Evolutionary conservation across 371 early-diverging fungal genomes (phyloP), one percentile per base, ranked within the genome.

Genomic region (Circinella umbellata): DNA sequence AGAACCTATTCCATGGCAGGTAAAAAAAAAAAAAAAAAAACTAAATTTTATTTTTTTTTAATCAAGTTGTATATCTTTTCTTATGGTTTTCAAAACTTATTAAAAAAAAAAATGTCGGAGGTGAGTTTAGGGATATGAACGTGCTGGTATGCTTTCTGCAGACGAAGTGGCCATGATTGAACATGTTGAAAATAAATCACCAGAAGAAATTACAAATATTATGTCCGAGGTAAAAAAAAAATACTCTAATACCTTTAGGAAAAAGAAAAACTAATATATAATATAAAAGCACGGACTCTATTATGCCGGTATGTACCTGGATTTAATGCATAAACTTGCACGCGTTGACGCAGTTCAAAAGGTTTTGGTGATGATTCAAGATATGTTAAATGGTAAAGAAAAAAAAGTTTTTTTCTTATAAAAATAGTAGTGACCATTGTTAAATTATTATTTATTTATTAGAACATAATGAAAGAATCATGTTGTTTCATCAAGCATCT

Each of bases 341-440:
- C 89, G 97, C 67, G 87, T 92, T 35, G 98, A 98, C 73, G 95
- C 95, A 17, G 79, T 95, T 38, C 95, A 97, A 76, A 91, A 92
- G 69, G 89, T 97, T 37, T 76, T 97, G 54, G 94, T 97, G n/a
- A 74, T 92, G 17, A 84, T 96, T 18, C 95, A 95, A 71, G 96
- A 97, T 68, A 80, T 94, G 71, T 73, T 96, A n/a, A 75, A 83
- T 47, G 91, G 93, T 93, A 84, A 42, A n/a, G n/a, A n/a, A n/a
- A n/a, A n/a, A n/a, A n/a, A n/a, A n/a, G n/a, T n/a, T n/a, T n/a
- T n/a, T n/a, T n/a, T n/a, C n/a, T 27, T 27, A 27, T 27, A 27
- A 27, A 27, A 27, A 27, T 47, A 47, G 0, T 0, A 47, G 42
- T n/a, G n/a, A 66, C 3, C 61, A 9, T 13, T 35, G 13, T 49